Base-by-base conservation (phyloP, 257 asterid species). In the Phtheirospermum japonicum region DNA sequence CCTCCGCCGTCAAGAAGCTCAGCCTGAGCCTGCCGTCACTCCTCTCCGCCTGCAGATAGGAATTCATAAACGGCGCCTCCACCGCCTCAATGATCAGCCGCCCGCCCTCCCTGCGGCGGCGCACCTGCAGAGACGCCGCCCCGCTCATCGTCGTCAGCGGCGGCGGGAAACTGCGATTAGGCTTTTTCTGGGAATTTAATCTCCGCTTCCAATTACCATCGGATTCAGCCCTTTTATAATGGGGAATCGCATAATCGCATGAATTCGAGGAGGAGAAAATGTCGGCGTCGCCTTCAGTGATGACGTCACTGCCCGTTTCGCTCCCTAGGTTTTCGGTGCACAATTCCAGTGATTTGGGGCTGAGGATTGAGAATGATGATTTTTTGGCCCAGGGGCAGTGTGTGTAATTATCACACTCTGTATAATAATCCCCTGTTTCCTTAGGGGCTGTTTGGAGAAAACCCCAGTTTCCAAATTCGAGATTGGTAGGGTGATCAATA, bases 311-410 rank as follows among this genome's bases (percentile, higher is more conserved):
- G 6, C 98, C 96, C n/a, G 89, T 79, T 43, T 90, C 98, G 58
- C 90, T 83, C 0, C 98, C 98, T 0, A 90, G 51, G 53, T 79
- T 83, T 36, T 90, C 98, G 5, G 96, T 90, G 82, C 98, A 90
- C 12, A 90, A 26, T 43, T 82, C 75, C n/a, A 90, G 78, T 65
- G 96, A 85, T 48, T 76, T 73, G 0, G 76, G 76, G 55, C 82
- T 87, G 9, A 83, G 76, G 33, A 57, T 58, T 0, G 83, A 68
- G 6, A 66, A 78, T 0, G 81, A 71, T 0, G 82, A 64, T 7
- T 57, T 56, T 11, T 51, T 66, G 0, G 69, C 40, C 40, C 33
- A 43, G 37, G 32, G 87, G 45, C 11, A 61, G n/a, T 4, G 0
- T 14, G n/a, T 16, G 37, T 23, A 23, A 23, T 23, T 23, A 23